A percentile compares a stretch with the other conserved stretches of the same genome.
Conservation (phyloP, 768 basidiomycete genomes). For the Rhizopogon sp. region DNA sequence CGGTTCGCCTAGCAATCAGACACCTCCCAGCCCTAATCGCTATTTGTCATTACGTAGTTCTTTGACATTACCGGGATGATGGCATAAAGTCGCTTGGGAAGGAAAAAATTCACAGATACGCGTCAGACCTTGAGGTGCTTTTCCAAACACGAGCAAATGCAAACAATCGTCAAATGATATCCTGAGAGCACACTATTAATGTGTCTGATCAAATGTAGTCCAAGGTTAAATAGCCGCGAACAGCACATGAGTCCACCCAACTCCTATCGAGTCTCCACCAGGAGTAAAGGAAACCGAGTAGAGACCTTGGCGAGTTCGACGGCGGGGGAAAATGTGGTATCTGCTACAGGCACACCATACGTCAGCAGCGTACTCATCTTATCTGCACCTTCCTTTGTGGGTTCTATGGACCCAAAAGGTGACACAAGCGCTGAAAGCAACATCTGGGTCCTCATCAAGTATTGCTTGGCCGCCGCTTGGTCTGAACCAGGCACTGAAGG, state of each 20-base stretch:
- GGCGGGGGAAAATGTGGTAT: slow-evolving; percentile 52
- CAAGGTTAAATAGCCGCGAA: neutral
- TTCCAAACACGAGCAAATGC: neutral
- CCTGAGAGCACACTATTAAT: neutral
- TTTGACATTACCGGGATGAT: neutral
- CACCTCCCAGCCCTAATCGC: neutral
- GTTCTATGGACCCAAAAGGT: slow-evolving; percentile 12
- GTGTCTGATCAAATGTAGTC: neutral
- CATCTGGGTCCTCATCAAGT: slow-evolving; percentile 53
- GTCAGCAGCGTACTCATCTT: slow-evolving; percentile 42
- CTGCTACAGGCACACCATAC: slow-evolving; percentile 46
- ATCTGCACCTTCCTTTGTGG: slow-evolving; percentile 25
- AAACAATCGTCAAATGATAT: neutral
- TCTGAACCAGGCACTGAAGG: slow-evolving; percentile 17
- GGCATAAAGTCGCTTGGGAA: neutral
- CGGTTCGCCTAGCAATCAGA: neutral
- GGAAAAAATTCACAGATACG: neutral
- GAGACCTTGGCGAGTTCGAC: slow-evolving; percentile 67
- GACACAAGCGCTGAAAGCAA: slow-evolving; percentile 59
- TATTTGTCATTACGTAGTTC: neutral
- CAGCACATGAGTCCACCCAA: slow-evolving; percentile 8
- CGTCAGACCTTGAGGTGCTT: neutral
- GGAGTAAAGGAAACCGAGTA: slow-evolving; percentile 69
- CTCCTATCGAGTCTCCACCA: slow-evolving; percentile 41
- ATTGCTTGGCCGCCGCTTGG: slow-evolving; percentile 32